Conservation (phyloP, 1,284 basidiomycete species). For the Coniferiporia weirii region DNA sequence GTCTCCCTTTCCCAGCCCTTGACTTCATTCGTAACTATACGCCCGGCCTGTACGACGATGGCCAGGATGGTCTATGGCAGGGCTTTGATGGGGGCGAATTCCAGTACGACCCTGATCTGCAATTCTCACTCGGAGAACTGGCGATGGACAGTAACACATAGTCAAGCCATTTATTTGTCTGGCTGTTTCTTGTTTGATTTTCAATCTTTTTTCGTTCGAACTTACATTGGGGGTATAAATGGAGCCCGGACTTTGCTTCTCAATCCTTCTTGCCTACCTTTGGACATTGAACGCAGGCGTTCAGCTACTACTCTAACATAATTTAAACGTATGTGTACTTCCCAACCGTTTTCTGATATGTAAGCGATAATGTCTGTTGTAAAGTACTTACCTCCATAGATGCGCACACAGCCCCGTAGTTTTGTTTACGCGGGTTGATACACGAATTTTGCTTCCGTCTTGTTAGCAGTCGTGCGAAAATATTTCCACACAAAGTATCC, state of each 20-base stretch:
- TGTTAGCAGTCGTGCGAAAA: not conserved
- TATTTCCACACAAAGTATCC: not conserved
- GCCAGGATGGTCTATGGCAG: slow-evolving; percentile 66
- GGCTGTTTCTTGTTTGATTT: not conserved
- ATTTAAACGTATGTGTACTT: slow-evolving; percentile 6
- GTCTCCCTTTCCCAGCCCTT: slow-evolving; percentile 72
- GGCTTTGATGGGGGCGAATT: slow-evolving; percentile 68
- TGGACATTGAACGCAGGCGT: not conserved
- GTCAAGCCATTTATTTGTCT: slow-evolving; percentile 2
- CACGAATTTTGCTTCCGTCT: not conserved
- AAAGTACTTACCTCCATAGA: not conserved
- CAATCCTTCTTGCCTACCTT: not conserved
- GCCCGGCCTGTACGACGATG: slow-evolving; percentile 37
- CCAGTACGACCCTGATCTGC: slow-evolving; percentile 66
- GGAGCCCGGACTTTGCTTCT: not conserved
- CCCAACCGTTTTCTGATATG: not conserved
- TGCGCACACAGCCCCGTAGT: too few species aligned
- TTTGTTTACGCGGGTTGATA: too few species aligned
- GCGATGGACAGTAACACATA: slow-evolving; percentile 1
- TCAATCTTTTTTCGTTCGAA: not conserved
- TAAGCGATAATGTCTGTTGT: not conserved
- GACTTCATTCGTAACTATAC: slow-evolving; percentile 75
- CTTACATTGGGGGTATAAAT: not conserved
- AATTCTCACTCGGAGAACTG: slow-evolving; percentile 49
- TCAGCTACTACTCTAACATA: not conserved